Evolutionary conservation across 208 protist genomes (phyloP), one percentile per base, ranked within the genome.

Genomic region (Trypanosoma cruzi): DNA sequence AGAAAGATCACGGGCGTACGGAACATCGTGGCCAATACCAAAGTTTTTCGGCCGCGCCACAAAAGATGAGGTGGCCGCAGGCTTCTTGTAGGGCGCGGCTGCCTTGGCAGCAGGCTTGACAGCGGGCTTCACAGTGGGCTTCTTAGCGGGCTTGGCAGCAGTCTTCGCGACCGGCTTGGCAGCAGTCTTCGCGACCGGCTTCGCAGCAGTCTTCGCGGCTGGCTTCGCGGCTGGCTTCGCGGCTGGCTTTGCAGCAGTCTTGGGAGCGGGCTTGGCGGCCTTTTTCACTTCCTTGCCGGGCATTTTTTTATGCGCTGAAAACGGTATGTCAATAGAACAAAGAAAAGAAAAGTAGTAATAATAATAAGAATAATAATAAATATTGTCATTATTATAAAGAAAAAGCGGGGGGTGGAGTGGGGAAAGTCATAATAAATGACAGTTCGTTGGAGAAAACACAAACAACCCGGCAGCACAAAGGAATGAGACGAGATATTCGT

Each of bases 1-100:
- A 46, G 90, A 97, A 26, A 99, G 80, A 83, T 99, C 98, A 55
- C 94, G 86, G 34, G 89, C 91, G 73, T 97, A 98, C 64, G 90
- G 89, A 34, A 99, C 80, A 79, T 98, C 90, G 48, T 92, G 81
- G 68, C 98, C 98, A 68, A 99, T 94, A 52, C 86, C 87, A 77
- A 97, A 92, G 81, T 95, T 92, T 84, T 93, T 94, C 40, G 92
- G 89, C 71, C 89, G 85, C 36, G 85, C 86, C 53, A 83, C 79
- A 66, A 93, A 97, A 63, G 60, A 73, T 54, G 92, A 89, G 62
- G 79, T 66, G 44, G 71, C 59, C 59, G 65, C 65, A 28, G 68
- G 34, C 60, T 74, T 89, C 83, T 95, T 89, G 80, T 92, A 89
- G 16, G 86, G 86, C n/a, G 82, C 85, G 44, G 80, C 84, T n/a